Evolutionary conservation across 1,284 basidiomycete genomes (phyloP).

Genomic region (Jaminaea rosea): DNA sequence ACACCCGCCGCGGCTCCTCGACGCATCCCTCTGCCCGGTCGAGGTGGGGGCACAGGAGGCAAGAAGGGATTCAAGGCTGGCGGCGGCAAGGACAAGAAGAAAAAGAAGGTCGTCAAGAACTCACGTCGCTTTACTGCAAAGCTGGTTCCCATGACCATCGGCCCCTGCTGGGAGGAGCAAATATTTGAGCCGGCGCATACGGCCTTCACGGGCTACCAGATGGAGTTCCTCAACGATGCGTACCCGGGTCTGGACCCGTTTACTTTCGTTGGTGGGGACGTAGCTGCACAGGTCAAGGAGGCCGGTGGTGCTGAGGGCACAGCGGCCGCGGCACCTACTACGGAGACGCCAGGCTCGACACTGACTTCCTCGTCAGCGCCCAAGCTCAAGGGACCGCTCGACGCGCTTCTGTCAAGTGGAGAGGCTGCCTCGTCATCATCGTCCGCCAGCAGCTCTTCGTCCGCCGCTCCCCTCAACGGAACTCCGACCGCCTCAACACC

Average conservation of each 20-base stretch:
- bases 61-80: no score
- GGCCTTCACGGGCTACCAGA: constrained; percentile 32
- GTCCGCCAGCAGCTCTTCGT: neutral
- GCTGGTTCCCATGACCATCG: constrained; percentile 38
- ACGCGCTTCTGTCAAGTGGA: neutral
- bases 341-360: neutral
- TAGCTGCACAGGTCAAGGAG: neutral
- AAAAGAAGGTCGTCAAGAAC: constrained; percentile 40
- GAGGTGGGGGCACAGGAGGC: neutral
- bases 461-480: neutral
- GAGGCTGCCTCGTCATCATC: neutral
- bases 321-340: neutral
- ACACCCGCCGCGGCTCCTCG: neutral
- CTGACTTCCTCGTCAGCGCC: neutral
- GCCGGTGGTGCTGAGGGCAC: neutral
- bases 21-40: neutral
- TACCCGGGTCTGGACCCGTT: constrained; percentile 13
- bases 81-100: constrained; percentile 26
- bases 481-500: neutral
- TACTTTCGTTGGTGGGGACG: constrained; percentile 2
- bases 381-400: neutral
- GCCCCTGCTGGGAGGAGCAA: constrained; percentile 38
- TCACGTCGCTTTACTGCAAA: constrained; percentile 39
- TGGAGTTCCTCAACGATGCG: constrained; percentile 36
- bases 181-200: constrained; percentile 25